Evolutionary conservation across 2,329 filamentous ascomycete species (phyloP), one percentile per base, ranked within the genome.

Genomic region (Exophiala viscosa): DNA sequence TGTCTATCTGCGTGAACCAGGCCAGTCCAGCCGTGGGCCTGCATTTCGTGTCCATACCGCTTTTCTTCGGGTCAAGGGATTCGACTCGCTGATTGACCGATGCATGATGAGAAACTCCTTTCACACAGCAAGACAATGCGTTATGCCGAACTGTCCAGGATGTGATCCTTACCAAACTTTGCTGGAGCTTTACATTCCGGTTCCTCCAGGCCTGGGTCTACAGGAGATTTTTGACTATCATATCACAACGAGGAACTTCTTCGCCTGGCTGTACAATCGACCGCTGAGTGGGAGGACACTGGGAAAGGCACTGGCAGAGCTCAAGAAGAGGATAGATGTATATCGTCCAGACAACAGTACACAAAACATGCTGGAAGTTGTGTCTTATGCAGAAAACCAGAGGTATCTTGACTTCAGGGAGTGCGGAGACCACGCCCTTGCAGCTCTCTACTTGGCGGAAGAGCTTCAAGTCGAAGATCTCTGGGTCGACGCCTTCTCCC

Each of bases 401-500:
- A 86, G 86, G 11, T 92, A 92, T 62, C 68, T 84, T 6, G 77
- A 84, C 53, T 79, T 91, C 64, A 76, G 78, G 2, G 79, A 83
- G 54, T 81, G 83, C 54, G 81, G 85, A 0, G 78, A 84, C 46
- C 83, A 90, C 64, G 84, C 87, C 0, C 66, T 90, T 34, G 87
- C 84, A 0, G 73, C 85, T 40, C 70, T 92, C 10, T 79, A 80
- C 45, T 77, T 90, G 39, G 83, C 86, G 1, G 88, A 92, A 63
- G 72, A 76, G 17, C 85, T 84, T 58, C 78, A 80, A 46, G 68
- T 86, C 20, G 75, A 73, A 48, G 77, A 82, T n/a, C 69, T 88
- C 10, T 92, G 88, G 74, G 77, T 84, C 9, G 80, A 88, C 62
- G 84, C 88, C 0, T 90, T 91, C 68, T 78, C 81, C 11, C 88